Conservation (phyloP, 441 rosid genomes). For the Gossypium aridum region DNA sequence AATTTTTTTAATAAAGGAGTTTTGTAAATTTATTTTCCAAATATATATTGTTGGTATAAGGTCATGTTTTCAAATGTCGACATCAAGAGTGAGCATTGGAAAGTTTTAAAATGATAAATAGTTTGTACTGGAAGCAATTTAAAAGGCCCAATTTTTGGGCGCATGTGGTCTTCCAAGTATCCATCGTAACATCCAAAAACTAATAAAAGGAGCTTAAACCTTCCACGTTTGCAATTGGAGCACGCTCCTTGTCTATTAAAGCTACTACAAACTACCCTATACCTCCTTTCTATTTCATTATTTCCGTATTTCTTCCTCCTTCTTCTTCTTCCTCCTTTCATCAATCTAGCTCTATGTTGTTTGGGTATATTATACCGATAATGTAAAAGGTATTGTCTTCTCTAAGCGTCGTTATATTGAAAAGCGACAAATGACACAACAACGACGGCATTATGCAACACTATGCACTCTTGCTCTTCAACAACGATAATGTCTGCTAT, state of each 20-base stretch:
- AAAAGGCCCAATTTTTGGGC: background rate
- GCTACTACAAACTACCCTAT: slow-evolving; percentile 24
- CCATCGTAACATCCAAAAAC: slow-evolving; percentile 21
- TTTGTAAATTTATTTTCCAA: too few relatives aligned
- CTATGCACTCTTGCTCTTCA: too few relatives aligned
- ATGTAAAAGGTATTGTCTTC: too few relatives aligned
- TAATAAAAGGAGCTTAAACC: slow-evolving; percentile 18
- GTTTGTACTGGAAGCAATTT: slow-evolving; percentile 22
- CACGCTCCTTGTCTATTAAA: slow-evolving; percentile 45
- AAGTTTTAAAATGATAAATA: background rate
- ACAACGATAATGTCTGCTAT: too few relatives aligned
- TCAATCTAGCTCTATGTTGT: too few relatives aligned
- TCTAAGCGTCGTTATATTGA: too few relatives aligned
- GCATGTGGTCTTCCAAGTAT: slow-evolving; percentile 15
- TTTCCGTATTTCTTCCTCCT: background rate
- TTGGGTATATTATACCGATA: too few relatives aligned
- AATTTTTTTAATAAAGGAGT: too few relatives aligned
- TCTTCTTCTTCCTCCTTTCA: background rate
- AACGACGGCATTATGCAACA: too few relatives aligned
- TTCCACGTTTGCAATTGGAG: slow-evolving; percentile 18
- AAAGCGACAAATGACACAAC: too few relatives aligned
- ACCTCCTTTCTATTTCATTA: slow-evolving; percentile 26
- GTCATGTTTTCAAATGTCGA: slow-evolving; percentile 14
- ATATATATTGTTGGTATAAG: slow-evolving; percentile 8
- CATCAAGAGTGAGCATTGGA: slow-evolving; percentile 7